phyloP scores from a whole-genome alignment of 2,329 filamentous ascomycete species.

The Calonectria henricotiae region DNA sequence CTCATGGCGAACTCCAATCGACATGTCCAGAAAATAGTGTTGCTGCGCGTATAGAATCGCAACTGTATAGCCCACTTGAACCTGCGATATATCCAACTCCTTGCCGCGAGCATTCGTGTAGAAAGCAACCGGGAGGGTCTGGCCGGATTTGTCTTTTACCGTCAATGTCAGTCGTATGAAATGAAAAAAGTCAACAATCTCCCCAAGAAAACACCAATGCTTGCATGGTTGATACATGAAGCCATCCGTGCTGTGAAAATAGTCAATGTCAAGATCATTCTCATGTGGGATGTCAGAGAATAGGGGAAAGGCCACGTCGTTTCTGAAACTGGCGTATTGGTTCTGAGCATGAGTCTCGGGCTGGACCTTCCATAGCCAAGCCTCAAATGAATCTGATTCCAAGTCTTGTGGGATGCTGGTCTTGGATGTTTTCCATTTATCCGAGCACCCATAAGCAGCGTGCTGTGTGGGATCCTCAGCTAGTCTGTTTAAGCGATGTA shows the following conservation, averaged over 20 bases:
- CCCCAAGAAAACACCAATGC: constrained; percentile 1
- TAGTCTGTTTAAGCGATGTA: neutral
- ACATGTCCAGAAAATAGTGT: neutral
- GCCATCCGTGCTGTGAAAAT: neutral
- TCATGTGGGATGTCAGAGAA: neutral
- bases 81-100: neutral
- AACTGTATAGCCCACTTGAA: neutral
- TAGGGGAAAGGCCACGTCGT: neutral
- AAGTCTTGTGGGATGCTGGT: neutral
- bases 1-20: neutral
- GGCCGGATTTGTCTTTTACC: neutral
- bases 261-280: neutral
- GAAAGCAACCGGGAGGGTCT: neutral
- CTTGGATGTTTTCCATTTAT: neutral
- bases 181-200: neutral
- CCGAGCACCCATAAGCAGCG: neutral
- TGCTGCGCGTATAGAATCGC: neutral
- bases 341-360: neutral
- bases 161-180: neutral
- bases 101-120: neutral
- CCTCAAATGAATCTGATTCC: neutral
- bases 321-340: neutral
- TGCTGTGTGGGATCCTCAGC: neutral
- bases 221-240: neutral
- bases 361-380: neutral